Conservation (phyloP, 306 rosid genomes). For the Corylus heterophylla region DNA sequence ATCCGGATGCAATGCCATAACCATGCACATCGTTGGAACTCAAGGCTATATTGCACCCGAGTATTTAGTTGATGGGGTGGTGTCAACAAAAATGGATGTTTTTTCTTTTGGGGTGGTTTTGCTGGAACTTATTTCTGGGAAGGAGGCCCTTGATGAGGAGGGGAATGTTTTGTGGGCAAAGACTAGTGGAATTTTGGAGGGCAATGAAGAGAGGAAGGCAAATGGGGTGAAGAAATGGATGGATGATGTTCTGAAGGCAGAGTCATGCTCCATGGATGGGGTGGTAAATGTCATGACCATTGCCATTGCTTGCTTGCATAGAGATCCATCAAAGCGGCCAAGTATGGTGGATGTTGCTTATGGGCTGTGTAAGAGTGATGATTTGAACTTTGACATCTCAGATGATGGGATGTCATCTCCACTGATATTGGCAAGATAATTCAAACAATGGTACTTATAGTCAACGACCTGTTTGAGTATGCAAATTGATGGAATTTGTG, state of each 20-base stretch:
- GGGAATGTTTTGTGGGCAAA: constrained; percentile 58
- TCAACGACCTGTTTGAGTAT: neutral
- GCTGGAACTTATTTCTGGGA: constrained; percentile 77
- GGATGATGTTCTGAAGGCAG: constrained; percentile 48
- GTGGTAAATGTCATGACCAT: constrained; percentile 50
- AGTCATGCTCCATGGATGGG: constrained; percentile 63
- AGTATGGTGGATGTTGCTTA: constrained; percentile 82
- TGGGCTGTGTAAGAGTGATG: constrained; percentile 73
- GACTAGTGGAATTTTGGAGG: constrained; percentile 47
- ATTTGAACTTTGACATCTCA: constrained; percentile 58
- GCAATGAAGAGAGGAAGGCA: constrained; percentile 52
- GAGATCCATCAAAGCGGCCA: constrained; percentile 74
- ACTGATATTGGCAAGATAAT: constrained; percentile 53
- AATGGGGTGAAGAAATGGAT: constrained; percentile 58
- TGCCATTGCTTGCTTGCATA: constrained; percentile 75
- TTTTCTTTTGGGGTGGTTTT: constrained; percentile 87
- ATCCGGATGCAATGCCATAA: constrained; percentile 85
- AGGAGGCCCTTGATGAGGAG: constrained; percentile 57
- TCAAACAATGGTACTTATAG: neutral
- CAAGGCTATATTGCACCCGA: constrained; percentile 97
- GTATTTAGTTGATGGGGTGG: constrained; percentile 76
- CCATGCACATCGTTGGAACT: constrained; percentile 96
- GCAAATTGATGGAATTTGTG: neutral
- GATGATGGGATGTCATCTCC: constrained; percentile 58
- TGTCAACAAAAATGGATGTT: constrained; percentile 87